These are phyloP conservation scores for Candida verbasci DNA, from an alignment of 805 yeast genomes.

Conservation along the genomic window DNA sequence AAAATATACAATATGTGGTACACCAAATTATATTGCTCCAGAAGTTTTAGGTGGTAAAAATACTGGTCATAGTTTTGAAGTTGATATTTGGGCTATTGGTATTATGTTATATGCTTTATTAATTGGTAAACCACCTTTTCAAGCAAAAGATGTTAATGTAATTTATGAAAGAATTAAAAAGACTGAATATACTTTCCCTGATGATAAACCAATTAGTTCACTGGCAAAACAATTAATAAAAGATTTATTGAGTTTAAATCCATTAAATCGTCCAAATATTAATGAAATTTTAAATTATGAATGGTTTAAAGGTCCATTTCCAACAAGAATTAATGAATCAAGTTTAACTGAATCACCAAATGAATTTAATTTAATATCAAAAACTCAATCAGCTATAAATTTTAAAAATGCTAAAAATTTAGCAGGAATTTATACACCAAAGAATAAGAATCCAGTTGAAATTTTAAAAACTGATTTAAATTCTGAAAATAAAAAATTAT, in stretches of 20 bases:
- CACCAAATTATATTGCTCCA: slow-evolving; percentile 98
- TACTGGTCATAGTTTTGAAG: slow-evolving; percentile 89
- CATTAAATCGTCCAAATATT: slow-evolving; percentile 74
- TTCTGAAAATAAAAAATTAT: slow-evolving; percentile 60
- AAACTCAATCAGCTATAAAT: slow-evolving; percentile 61
- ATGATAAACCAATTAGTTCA: slow-evolving; percentile 57
- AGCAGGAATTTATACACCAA: slow-evolving; percentile 57
- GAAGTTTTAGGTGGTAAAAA: slow-evolving; percentile 88
- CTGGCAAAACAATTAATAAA: slow-evolving; percentile 72
- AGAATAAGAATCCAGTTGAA: slow-evolving; percentile 60
- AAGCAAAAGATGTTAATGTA: slow-evolving; percentile 86
- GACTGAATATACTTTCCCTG: slow-evolving; percentile 77
- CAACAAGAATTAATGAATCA: slow-evolving; percentile 58
- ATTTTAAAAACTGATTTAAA: slow-evolving; percentile 65
- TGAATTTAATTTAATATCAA: slow-evolving; percentile 47
- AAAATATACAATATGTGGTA: slow-evolving; percentile 94
- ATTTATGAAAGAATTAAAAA: slow-evolving; percentile 89
- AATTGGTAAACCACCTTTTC: slow-evolving; percentile 96
- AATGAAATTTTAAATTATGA: slow-evolving; percentile 74
- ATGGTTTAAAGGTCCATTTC: slow-evolving; percentile 88
- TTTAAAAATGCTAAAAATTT: slow-evolving; percentile 60
- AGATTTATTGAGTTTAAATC: slow-evolving; percentile 73
- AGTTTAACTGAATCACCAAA: slow-evolving; percentile 64
- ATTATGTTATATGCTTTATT: slow-evolving; percentile 92
- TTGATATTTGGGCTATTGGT: slow-evolving; percentile 97